These are phyloP conservation scores for Alnus rubra DNA, from an alignment of 306 rosid species.

Conservation along the genomic window DNA sequence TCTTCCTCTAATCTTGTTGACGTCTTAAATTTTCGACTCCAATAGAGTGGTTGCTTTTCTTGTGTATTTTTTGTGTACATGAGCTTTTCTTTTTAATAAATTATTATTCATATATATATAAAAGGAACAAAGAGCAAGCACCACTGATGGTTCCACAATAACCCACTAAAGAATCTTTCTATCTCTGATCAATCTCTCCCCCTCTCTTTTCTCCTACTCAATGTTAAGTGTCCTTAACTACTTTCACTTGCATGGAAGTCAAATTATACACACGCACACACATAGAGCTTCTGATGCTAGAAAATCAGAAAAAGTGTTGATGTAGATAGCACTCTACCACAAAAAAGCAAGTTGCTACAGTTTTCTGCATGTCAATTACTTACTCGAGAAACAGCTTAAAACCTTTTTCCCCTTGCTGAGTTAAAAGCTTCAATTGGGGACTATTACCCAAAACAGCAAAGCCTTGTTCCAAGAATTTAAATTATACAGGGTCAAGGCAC, in stretches of 20 bases:
- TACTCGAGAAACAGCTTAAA: neutral
- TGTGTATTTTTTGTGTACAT: no score
- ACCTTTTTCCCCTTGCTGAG: neutral
- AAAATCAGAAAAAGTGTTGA: neutral
- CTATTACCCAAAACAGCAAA: neutral
- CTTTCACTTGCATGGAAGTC: neutral
- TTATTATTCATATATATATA: no score
- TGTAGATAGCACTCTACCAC: neutral
- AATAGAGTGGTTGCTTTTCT: no score
- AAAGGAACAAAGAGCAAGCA: neutral
- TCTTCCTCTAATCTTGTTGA: no score
- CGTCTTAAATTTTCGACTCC: no score
- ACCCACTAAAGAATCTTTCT: neutral
- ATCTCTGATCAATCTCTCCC: neutral
- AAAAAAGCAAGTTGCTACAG: neutral
- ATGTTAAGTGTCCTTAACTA: no score
- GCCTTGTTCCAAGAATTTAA: no score
- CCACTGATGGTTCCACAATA: neutral
- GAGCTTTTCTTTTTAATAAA: no score
- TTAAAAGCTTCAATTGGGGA: no score
- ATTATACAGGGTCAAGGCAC: neutral
- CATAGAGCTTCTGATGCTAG: neutral
- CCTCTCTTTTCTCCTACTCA: no score
- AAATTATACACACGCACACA: neutral
- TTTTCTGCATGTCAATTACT: neutral